These are phyloP conservation scores for Phalaenopsis hybrid DNA, from an alignment of 116 monocot species.

Conservation along the genomic window DNA sequence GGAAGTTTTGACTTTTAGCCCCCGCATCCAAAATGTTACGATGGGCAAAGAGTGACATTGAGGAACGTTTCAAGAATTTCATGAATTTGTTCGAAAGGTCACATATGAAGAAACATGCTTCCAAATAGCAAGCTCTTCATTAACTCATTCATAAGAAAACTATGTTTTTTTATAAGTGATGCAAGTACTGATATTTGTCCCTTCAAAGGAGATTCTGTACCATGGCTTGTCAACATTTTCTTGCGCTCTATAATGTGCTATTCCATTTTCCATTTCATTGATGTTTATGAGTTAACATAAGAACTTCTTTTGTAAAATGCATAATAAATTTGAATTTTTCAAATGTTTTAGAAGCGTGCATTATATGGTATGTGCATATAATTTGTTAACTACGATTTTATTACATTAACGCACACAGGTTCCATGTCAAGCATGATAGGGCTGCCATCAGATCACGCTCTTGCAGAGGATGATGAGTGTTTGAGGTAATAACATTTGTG, in stretches of 20 bases:
- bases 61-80: too few relatives aligned
- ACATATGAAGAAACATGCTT: too few relatives aligned
- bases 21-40: too few relatives aligned
- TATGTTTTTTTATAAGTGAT: neutral
- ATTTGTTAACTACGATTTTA: neutral
- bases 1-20: too few relatives aligned
- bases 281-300: neutral
- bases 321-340: neutral
- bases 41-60: too few relatives aligned
- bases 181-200: too few relatives aligned
- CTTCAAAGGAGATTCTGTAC: too few relatives aligned
- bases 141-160: neutral
- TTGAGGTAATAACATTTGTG: conserved; percentile 34
- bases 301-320: neutral
- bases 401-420: conserved; percentile 21
- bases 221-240: too few relatives aligned
- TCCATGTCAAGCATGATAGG: conserved; percentile 78
- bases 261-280: neutral
- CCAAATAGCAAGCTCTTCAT: neutral
- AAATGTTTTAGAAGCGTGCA: neutral
- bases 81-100: too few relatives aligned
- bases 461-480: conserved; percentile 77
- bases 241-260: neutral
- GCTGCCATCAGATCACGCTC: conserved; percentile 74
- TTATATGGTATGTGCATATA: neutral